A percentile compares a stretch with the other conserved stretches of the same genome.
Evolutionary conservation across 768 basidiomycete genomes (phyloP).

Genomic region (Russula dissimulans): DNA sequence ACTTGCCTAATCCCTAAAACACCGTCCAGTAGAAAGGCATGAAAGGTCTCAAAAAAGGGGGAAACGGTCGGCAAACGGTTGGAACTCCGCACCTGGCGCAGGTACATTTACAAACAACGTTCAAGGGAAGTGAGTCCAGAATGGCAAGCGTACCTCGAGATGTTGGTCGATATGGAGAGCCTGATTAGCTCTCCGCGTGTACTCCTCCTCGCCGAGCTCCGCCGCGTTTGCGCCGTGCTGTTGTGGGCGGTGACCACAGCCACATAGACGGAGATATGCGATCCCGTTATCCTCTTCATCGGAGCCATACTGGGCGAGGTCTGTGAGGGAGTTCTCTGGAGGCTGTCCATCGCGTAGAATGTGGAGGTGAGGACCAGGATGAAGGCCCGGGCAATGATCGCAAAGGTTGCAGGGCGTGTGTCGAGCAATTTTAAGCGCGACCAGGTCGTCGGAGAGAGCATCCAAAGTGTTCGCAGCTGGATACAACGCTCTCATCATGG

Average conservation of each 20-base stretch:
- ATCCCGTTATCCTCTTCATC: conserved; percentile 53
- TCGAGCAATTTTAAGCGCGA: conserved; percentile 73
- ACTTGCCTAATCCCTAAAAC: conserved; percentile 57
- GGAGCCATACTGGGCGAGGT: conserved; percentile 58
- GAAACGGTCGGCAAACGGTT: conserved; percentile 6
- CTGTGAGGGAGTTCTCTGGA: conserved; percentile 39
- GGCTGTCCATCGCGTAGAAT: conserved; percentile 46
- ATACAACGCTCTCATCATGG: conserved; percentile 55
- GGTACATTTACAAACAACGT: conserved; percentile 3
- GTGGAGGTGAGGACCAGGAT: conserved; percentile 48
- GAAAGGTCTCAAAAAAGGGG: not conserved
- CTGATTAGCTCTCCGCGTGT: conserved; percentile 60
- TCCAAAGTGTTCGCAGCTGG: conserved; percentile 48
- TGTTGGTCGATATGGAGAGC: conserved; percentile 77
- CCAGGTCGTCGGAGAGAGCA: conserved; percentile 39
- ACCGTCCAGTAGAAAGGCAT: not conserved
- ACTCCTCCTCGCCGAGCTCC: conserved; percentile 51
- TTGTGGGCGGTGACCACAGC: conserved; percentile 56
- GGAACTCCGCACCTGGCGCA: conserved; percentile 19
- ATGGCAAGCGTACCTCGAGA: conserved; percentile 49
- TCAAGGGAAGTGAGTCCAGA: not conserved
- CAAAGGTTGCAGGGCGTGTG: conserved; percentile 68
- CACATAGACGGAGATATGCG: conserved; percentile 51
- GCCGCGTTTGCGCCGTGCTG: conserved; percentile 60
- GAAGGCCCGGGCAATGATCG: conserved; percentile 56